These are phyloP conservation scores for slime mould (Dictyostelium discoideum) DNA, from an alignment of 78 protist genomes.

Conservation along the genomic window DNA sequence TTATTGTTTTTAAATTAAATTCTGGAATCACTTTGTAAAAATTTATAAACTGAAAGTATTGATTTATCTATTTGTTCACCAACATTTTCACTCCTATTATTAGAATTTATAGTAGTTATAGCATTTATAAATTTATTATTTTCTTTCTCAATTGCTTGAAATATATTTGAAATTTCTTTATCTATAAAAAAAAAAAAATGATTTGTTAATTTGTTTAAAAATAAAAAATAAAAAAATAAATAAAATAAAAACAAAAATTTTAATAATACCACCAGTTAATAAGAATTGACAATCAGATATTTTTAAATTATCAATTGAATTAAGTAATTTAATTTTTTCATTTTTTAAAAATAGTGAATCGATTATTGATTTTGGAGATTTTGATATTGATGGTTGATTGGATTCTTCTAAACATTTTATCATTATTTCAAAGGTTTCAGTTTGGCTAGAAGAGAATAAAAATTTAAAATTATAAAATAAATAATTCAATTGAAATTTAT, in stretches of 20 bases:
- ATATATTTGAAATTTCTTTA: not conserved
- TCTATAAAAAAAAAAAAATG: not conserved
- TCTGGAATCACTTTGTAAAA: constrained; percentile 3
- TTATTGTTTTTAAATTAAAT: not conserved
- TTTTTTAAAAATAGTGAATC: not conserved
- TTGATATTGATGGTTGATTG: not conserved
- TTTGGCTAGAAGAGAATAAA: not conserved
- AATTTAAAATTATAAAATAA: not conserved
- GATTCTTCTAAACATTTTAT: not conserved
- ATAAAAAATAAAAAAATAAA: not conserved
- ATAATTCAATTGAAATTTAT: not conserved
- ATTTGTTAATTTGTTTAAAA: not conserved
- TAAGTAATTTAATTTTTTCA: not conserved
- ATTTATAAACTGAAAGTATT: not conserved
- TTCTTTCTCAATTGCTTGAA: not conserved
- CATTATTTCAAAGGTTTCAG: not conserved
- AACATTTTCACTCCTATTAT: not conserved
- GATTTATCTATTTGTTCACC: not conserved
- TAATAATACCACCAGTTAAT: not conserved
- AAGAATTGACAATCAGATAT: not conserved
- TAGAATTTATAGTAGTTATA: not conserved
- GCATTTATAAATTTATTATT: not conserved
- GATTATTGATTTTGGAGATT: not conserved
- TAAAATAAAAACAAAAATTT: too few relatives aligned
- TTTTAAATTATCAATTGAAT: not conserved